Conservation (phyloP, 2,329 filamentous ascomycete genomes). For the Aspergillus ochraceus region DNA sequence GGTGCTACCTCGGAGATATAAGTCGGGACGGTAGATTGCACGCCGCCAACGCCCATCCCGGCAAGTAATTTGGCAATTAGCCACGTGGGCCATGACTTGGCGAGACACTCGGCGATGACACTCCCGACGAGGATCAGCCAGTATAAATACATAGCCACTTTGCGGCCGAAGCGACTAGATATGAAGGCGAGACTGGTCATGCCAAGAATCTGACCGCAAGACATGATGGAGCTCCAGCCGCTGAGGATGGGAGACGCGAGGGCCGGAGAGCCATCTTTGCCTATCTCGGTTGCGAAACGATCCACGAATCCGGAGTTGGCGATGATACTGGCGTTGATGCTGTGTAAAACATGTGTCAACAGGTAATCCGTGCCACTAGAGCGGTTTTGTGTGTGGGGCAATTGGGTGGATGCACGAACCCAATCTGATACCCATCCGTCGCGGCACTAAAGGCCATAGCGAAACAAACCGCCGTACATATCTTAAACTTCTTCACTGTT, state of each 20-base stretch:
- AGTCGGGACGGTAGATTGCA: constrained; percentile 6
- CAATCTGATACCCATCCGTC: constrained; percentile 13
- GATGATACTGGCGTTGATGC: constrained; percentile 13
- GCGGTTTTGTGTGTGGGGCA: too few relatives aligned
- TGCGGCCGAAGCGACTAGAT: constrained; percentile 10
- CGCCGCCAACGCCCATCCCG: constrained; percentile 7
- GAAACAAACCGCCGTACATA: constrained; percentile 4
- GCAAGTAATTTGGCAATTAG: constrained; percentile 8
- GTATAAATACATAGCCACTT: constrained; percentile 7
- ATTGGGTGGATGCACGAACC: neutral
- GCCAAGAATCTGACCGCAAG: constrained; percentile 11
- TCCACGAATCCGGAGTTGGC: constrained; percentile 13
- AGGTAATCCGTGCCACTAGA: too few relatives aligned
- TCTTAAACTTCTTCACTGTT: constrained; percentile 6
- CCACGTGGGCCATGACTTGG: constrained; percentile 5
- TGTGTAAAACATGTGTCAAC: neutral
- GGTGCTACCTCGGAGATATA: constrained; percentile 11
- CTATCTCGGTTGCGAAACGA: constrained; percentile 6
- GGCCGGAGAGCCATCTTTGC: constrained; percentile 1
- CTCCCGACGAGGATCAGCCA: constrained; percentile 9
- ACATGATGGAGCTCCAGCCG: constrained; percentile 12
- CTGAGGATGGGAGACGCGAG: constrained; percentile 13
- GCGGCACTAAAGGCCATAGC: constrained; percentile 13
- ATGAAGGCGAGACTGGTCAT: constrained; percentile 13
- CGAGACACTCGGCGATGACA: constrained; percentile 5